Evolutionary conservation across 208 protist species (phyloP), one percentile per base, ranked within the genome.

Genomic region (Wallacemonas sp.): DNA sequence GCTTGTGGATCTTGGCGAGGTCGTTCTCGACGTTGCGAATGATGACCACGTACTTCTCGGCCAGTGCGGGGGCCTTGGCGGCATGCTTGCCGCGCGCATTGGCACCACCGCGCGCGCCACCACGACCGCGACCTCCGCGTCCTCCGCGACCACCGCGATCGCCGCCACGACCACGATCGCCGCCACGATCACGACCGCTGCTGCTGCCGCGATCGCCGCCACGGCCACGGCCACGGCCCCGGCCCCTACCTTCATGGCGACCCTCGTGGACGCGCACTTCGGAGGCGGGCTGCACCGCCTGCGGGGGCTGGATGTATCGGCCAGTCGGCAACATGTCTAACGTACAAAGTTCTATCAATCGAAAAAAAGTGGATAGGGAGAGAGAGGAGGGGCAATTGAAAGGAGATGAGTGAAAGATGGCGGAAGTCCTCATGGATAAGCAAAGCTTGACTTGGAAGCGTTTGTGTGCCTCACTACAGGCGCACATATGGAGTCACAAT

Each of bases 11-110:
- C 72, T 79, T 82, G 54, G 80, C 77, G 61, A 93, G 89, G 45
- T 95, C 84, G 63, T 91, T 93, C 48, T 95, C 86, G 1, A 93
- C 89, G 70, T 95, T 95, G 38, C 73, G 82, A 52, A 95, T 88
- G 49, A 95, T 79, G 10, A 95, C 85, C 39, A 87, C 72, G 67
- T 90, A 93, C 54, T 74, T 69, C 25, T 82, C 76, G 12, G 65
- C 68, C 12, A 67, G 62, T 2, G 65, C 38, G 33, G 48, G 20
- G 3, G 57, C 7, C 32, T 18, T 11, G 1, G 44, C 11, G 8
- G 48, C 39, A n/a, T n/a, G n/a, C 16, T 48, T 3, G 28, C 45
- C 38, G 41, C 22, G n/a, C n/a, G n/a, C n/a, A n/a, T n/a, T n/a
- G n/a, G n/a, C n/a, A n/a, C n/a, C n/a, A n/a, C n/a, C n/a, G n/a